Conservation (phyloP, 208 protist genomes). For the Dictyostelium gargantuum region DNA sequence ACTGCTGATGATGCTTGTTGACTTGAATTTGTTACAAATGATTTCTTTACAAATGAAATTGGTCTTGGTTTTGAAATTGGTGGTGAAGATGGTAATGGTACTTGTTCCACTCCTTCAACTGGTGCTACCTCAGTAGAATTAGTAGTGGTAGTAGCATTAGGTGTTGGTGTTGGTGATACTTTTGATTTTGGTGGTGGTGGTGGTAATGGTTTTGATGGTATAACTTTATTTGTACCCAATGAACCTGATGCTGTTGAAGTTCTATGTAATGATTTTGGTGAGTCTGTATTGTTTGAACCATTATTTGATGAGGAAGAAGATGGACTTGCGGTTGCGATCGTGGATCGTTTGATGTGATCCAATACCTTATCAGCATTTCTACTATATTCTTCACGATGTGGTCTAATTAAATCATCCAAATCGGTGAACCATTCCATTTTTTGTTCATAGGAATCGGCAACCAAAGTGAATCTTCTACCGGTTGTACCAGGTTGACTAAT, state of each 20-base stretch:
- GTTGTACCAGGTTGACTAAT: neutral
- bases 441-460: conserved; percentile 35
- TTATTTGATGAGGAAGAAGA: too few relatives aligned
- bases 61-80: neutral
- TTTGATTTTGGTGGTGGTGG: conserved; percentile 15
- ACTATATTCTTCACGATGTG: neutral
- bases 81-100: neutral
- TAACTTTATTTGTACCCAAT: neutral
- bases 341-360: conserved; percentile 4
- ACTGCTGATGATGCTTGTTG: neutral
- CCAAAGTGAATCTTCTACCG: conserved; percentile 38
- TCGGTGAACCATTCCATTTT: conserved; percentile 59
- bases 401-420: neutral
- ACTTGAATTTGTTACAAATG: neutral
- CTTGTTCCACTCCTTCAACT: neutral
- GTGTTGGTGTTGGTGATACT: neutral
- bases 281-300: neutral
- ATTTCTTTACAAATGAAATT: neutral
- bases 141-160: neutral
- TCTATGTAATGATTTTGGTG: conserved; percentile 19
- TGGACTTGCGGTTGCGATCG: neutral
- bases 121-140: neutral
- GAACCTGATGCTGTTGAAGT: neutral
- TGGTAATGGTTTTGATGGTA: conserved; percentile 44
- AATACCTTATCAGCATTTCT: conserved; percentile 39